Evolutionary conservation across 768 basidiomycete species (phyloP), one percentile per base, ranked within the genome.

Genomic region (Fistulinella prunicolor): DNA sequence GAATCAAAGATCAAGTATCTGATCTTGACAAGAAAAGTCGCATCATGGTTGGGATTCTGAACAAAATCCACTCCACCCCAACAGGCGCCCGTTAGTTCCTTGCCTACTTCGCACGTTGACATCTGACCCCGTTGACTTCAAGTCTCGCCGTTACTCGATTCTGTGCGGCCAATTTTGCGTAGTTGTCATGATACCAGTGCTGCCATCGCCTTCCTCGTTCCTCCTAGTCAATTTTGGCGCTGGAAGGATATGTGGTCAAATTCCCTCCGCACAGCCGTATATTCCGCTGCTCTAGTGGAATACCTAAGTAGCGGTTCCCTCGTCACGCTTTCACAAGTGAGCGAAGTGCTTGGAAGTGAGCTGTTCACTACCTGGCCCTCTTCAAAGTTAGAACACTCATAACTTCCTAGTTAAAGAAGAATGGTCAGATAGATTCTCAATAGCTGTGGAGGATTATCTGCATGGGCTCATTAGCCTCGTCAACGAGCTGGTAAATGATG

Each of bases 241-340:
- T 91, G 85, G 85, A 89, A 86, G 62, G 86, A 89, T 21, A 80
- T 86, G 80, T 90, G 88, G 88, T 75, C 78, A 1, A 81, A 79
- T 58, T 82, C 85, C 4, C 63, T 90, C 30, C 75, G 88, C 47
- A 77, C 76, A 16, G 79, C 80, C 10, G 73, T 89, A 1, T 91
- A 85, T 57, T 75, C 79, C 34, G 81, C 80, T 1, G 78, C 82
- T 16, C 64, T 91, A 28, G 72, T 82, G 12, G 78, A 85, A 59
- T 92, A 83, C 58, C 72, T 92, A 7, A 70, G 75, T 5, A 73
- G 59, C 29, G 76, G 85, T 21, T 74, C 69, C 30, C 75, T 92
- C 22, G 70, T 87, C 34, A 75, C 86, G 2, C 59, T 89, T 14
- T 56, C 74, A 10, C 67, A 74, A 42, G 74, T 76, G 3, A 72